Base-by-base conservation (phyloP, 1,284 basidiomycete genomes). In the Pisolithus thermaeus region DNA sequence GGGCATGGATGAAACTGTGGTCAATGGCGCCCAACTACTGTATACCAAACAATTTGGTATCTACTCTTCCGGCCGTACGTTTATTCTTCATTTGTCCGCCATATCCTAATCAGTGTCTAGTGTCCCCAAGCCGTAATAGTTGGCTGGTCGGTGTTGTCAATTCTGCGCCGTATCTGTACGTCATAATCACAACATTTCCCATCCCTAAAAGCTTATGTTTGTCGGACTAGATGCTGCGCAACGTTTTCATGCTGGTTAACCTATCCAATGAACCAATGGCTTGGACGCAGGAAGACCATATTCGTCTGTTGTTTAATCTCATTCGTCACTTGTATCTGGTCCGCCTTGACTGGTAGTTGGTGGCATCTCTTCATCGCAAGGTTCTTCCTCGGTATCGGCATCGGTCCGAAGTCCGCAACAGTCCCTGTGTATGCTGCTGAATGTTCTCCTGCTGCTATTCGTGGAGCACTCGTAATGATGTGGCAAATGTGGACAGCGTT, bases 81-180 rank as follows among this genome's bases (percentile, higher is more conserved):
- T 32, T 18, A 35, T 35, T 4, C 32, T 12, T 5, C 32, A 5
- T 35, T 14, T 35, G 3, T 16, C 14, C 32, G 12, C 12, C 12
- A 14, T 6, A 14, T 35, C 32, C 32, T 35, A 35, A 35, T 35
- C 32, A 35, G 12, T 16, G 3, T 35, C 14, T 35, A 35, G 32
- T 4, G 32, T 4, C 6, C 3, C 20, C 43, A 56, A 54, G 38
- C 23, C 66, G 68, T 20, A 74, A 85, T 63, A 74, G 80, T 54
- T 88, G 84, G 84, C 59, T 89, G 4, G 72, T 86, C 28, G 87
- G 87, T 39, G 68, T 87, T 23, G 77, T 90, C 55, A 88, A 87
- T 63, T 76, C 80, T 14, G 83, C 83, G 0, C 84, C 84, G n/a
- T 90, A 89, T 66, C 74, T 84, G 55, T 56, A 73, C 60, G 35